Evolutionary conservation across 768 basidiomycete species (phyloP).

Genomic region (Tulasnella calospora): DNA sequence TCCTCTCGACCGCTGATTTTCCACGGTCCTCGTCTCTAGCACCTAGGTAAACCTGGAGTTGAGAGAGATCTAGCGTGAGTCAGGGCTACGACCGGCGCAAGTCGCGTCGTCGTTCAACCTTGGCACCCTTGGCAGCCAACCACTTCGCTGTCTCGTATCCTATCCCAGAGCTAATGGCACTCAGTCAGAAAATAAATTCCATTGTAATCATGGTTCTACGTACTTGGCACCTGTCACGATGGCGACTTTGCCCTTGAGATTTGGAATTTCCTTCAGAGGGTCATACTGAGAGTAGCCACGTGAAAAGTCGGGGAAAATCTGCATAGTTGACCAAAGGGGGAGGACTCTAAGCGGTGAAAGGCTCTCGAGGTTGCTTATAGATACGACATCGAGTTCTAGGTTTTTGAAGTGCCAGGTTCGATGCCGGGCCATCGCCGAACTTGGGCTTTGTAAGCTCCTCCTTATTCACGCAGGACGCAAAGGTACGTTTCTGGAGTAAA

Average conservation of each 20-base stretch:
- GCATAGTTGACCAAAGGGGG: neutral
- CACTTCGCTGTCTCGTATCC: slow-evolving; percentile 6
- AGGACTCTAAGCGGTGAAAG: neutral
- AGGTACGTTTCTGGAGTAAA: too few species aligned
- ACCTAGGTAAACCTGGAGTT: slow-evolving; percentile 43
- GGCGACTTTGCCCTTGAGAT: neutral
- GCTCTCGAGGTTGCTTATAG: neutral
- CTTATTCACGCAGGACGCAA: too few species aligned
- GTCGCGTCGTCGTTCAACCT: neutral
- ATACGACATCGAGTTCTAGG: neutral
- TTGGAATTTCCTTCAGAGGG: neutral
- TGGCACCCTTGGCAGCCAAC: neutral
- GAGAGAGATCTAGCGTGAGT: neutral
- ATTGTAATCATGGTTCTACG: neutral
- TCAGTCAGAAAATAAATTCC: neutral
- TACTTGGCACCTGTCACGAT: slow-evolving; percentile 5
- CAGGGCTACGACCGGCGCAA: neutral
- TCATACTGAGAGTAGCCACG: neutral
- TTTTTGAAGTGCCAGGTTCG: neutral
- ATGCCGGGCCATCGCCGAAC: neutral
- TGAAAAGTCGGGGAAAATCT: neutral
- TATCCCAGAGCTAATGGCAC: neutral
- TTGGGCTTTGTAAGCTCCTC: neutral
- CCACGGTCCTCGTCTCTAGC: slow-evolving; percentile 48
- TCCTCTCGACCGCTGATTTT: slow-evolving; percentile 44